Evolutionary conservation across 2,329 filamentous ascomycete species (phyloP).

Genomic region (Cercospora beticola): DNA sequence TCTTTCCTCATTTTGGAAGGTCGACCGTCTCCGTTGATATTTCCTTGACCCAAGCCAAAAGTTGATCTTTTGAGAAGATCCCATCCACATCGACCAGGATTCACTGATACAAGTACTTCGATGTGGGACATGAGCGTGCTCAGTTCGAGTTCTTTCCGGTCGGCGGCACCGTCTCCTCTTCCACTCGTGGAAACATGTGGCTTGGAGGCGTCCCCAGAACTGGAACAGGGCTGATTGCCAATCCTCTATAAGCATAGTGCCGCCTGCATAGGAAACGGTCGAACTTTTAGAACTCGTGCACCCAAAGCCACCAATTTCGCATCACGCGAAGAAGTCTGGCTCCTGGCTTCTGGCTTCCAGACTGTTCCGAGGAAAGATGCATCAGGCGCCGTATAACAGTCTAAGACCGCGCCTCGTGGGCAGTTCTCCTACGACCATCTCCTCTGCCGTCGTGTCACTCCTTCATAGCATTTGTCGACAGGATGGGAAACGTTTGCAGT

Average conservation of each 20-base stretch:
- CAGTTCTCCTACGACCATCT: neutral
- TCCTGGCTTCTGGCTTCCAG: neutral
- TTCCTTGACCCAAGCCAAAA: neutral
- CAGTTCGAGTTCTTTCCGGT: neutral
- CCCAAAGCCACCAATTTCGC: neutral
- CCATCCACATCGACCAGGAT: neutral
- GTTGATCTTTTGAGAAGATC: neutral
- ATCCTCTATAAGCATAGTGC: neutral
- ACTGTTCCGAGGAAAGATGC: neutral
- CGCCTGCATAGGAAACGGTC: neutral
- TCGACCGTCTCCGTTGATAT: neutral
- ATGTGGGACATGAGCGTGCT: neutral
- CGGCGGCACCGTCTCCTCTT: neutral
- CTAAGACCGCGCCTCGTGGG: neutral
- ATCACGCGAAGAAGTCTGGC: neutral
- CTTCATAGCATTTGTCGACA: neutral
- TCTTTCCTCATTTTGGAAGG: neutral
- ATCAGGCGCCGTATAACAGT: neutral
- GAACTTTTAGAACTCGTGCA: neutral
- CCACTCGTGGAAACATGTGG: neutral
- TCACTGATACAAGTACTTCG: neutral
- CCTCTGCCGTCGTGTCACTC: neutral
- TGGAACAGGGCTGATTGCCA: neutral
- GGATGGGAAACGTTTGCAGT: conserved; percentile 10
- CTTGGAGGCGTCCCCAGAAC: neutral